Base-by-base conservation (phyloP, 139 green algal species). In the Yamagishiella unicocca region DNA sequence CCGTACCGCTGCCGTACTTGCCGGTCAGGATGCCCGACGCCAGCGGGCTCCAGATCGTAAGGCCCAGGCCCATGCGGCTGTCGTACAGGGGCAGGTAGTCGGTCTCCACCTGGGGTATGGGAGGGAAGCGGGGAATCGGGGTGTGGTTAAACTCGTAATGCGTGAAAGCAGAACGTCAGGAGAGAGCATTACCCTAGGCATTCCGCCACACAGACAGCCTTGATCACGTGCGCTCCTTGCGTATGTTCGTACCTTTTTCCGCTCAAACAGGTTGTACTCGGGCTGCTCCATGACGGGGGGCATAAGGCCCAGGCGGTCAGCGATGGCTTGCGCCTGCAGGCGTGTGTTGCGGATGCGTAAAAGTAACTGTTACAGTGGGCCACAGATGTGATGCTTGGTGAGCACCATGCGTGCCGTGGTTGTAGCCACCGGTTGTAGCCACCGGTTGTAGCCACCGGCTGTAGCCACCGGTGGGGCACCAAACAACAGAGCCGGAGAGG, bases 251-350 rank as follows among this genome's bases (percentile, higher is more conserved):
- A 97, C 95, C 83, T 94, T 92, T 4, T 94, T 80, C 21, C 96
- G 82, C 8, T 94, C 76, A 46, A 98, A 93, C 27, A 98, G 43
- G 90, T 98, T 98, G 94, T 98, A 98, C 88, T 98, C 90, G 0
- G 96, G 94, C 91, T 98, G 96, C 83, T 98, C 96, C 55, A 95
- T 85, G 14, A 86, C 67, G 21, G 96, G 96, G 0, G 86, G 88
- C 22, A 97, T 84, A 19, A 98, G 83, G 31, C 91, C 90, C 53
- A 98, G 85, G 9, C 87, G 83, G 42, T 96, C 83, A 0, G 96
- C 96, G 22, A 97, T 86, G 4, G 50, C 68, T 73, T 89, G 93
- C 0, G 95, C 94, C 91, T 92, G 90, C 17, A 31, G 61, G 61
- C n/a, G n/a, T n/a, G n/a, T n/a, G n/a, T n/a, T n/a, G n/a, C n/a